Base-by-base conservation (phyloP, 2,329 filamentous ascomycete species). In the Xylaria sp. region DNA sequence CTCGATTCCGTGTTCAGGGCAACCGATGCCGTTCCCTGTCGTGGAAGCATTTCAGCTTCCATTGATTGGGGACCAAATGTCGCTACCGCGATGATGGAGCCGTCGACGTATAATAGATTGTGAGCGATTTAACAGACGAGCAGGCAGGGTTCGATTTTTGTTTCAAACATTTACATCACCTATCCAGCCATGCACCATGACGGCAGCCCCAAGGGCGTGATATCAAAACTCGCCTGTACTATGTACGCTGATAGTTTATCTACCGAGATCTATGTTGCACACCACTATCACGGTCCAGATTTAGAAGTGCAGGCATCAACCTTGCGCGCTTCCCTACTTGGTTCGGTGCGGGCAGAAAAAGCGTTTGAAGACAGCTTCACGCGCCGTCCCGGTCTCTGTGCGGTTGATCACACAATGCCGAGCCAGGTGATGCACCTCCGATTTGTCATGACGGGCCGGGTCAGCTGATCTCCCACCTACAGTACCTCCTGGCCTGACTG, bases 291-390 rank as follows among this genome's bases (percentile, higher is more conserved):
- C 16, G 11, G 3, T 34, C 29, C 29, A 34, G 29, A 34, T 34
- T 59, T 60, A 54, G 21, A 44, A 49, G 48, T 38, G 54, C 56
- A 59, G 59, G 55, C 55, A 53, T 54, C 44, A 58, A 50, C 57
- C 52, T 54, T 50, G 55, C 41, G 40, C 40, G 34, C 44, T 20
- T 45, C 34, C 26, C 47, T 55, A 51, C 46, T 40, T 42, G 47
- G 49, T n/a, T 47, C 48, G 44, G 19, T 44, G 44, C 48, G 48
- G 48, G 44, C 46, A 43, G 39, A 37, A 50, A 37, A 50, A 48
- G 19, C 38, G 40, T 46, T 44, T 39, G 43, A 42, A 49, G 40
- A 43, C 39, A 26, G 42, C 38, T 9, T 18, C 26, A 44, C 39
- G 22, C 45, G 21, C 40, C 29, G 38, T 48, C 47, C 22, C 44